These are phyloP conservation scores for Coemansia guatemalensis DNA, from an alignment of 192 early-diverging fungal species.

Conservation along the genomic window DNA sequence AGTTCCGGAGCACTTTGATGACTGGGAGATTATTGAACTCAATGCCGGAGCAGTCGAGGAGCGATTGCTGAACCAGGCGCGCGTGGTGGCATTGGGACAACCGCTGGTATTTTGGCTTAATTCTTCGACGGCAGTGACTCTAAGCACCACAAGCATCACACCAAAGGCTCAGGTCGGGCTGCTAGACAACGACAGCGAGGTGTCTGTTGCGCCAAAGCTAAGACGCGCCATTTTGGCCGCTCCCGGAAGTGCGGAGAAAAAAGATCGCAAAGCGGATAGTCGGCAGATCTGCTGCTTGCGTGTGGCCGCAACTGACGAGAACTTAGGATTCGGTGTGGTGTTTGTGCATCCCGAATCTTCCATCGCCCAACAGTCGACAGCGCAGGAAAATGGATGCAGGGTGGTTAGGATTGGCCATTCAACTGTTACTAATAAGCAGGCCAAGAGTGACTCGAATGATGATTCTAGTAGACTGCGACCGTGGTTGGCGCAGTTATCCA, in stretches of 20 bases:
- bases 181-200: conserved; percentile 66
- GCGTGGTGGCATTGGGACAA: conserved; percentile 65
- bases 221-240: conserved; percentile 22
- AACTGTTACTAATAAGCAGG: not conserved
- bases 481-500: conserved; percentile 20
- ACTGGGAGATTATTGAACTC: conserved; percentile 82
- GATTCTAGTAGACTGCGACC: conserved; percentile 15
- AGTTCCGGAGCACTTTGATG: conserved; percentile 68
- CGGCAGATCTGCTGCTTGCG: conserved; percentile 24
- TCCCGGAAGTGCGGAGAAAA: not conserved
- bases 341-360: conserved; percentile 32
- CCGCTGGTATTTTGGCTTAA: conserved; percentile 76
- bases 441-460: conserved; percentile 24
- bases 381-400: not conserved
- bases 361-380: conserved; percentile 10
- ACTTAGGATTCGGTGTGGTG: conserved; percentile 30
- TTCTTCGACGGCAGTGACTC: conserved; percentile 61
- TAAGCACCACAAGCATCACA: conserved; percentile 45
- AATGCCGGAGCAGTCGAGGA: conserved; percentile 75
- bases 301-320: conserved; percentile 23
- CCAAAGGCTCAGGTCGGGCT: conserved; percentile 54
- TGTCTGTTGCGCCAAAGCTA: conserved; percentile 72
- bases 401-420: conserved; percentile 28
- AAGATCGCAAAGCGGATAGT: conserved; percentile 19
- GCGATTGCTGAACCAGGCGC: conserved; percentile 65